Evolutionary conservation across 2,329 filamentous ascomycete species (phyloP).

Genomic region (Endocalyx cinctus): DNA sequence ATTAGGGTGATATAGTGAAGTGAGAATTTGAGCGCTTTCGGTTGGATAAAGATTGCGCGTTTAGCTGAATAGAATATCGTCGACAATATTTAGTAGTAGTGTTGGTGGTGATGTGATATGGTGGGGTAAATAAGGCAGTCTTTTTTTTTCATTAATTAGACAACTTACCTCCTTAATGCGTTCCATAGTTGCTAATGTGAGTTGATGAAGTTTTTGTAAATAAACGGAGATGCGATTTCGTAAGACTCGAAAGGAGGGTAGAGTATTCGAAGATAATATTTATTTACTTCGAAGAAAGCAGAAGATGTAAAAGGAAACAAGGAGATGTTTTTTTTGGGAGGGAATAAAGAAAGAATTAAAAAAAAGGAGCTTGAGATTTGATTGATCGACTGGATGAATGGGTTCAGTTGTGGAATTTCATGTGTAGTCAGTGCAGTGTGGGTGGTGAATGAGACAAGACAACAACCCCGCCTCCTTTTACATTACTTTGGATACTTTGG

Average conservation of each 20-base stretch:
- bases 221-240: too few relatives aligned
- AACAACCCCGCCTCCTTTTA: conserved; percentile 24
- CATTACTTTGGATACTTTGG: too few relatives aligned
- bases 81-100: too few relatives aligned
- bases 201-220: conserved; percentile 11
- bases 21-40: too few relatives aligned
- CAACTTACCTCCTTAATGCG: conserved; percentile 81
- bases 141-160: conserved; percentile 11
- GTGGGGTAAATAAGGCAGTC: conserved; percentile 26
- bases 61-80: too few relatives aligned
- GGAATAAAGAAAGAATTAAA: conserved; percentile 16
- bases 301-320: conserved; percentile 16
- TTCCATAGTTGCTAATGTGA: conserved; percentile 58
- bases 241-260: too few relatives aligned
- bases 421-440: too few relatives aligned
- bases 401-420: conserved; percentile 22
- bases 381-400: conserved; percentile 22
- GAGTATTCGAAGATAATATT: too few relatives aligned
- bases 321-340: conserved; percentile 3
- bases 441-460: conserved; percentile 20
- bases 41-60: too few relatives aligned
- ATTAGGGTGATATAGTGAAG: too few relatives aligned
- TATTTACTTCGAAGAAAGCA: conserved; percentile 7
- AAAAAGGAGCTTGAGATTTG: conserved; percentile 21
- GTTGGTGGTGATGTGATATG: too few relatives aligned